Evolutionary conservation across 179 eudicot species (phyloP), one percentile per base, ranked within the genome.

Genomic region (Beta macrorhiza): DNA sequence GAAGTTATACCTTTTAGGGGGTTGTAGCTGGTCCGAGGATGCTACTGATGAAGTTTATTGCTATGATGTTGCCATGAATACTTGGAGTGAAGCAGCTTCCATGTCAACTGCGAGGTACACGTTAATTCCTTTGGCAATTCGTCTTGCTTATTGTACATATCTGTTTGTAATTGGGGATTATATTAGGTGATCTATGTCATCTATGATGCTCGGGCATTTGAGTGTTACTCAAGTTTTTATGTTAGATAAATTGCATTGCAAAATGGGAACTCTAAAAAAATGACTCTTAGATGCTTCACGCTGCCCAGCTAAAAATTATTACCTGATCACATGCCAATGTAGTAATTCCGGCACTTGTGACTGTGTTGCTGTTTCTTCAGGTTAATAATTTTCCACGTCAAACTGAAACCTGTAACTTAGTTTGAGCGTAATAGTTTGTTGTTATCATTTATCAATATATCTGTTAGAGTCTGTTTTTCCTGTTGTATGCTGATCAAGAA

Each of bases 1-100:
- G 80, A 90, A 91, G 77, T 59, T 93, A 69, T 94, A 87, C 84
- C 70, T 94, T 78, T 80, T 94, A 72, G 98, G 98, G 53, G 98
- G 98, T 64, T 94, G 97, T 87, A 90, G 96, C 77, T 93, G 94
- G 96, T 86, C 86, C 65, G 91, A 91, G 82, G 96, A 90, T 78
- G 92, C 94, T 65, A 90, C 93, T 37, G 84, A 90, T 84, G 98
- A 94, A 86, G 97, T 90, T 81, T 93, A 89, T 83, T 90, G 93
- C 82, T 94, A 90, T 86, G 93, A 94, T 91, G 90, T 91, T 55
- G 84, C 91, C n/a, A 78, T 56, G 76, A 90, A 94, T 80, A 76
- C 86, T 68, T 94, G 98, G 98, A 88, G 78, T 82, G 81, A 83
- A 86, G 93, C 89, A 74, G 81, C 90, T 83, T 79, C 94, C 65